These are phyloP conservation scores for Cyanodermella asteris DNA, from an alignment of 2,329 filamentous ascomycete species.

Conservation along the genomic window DNA sequence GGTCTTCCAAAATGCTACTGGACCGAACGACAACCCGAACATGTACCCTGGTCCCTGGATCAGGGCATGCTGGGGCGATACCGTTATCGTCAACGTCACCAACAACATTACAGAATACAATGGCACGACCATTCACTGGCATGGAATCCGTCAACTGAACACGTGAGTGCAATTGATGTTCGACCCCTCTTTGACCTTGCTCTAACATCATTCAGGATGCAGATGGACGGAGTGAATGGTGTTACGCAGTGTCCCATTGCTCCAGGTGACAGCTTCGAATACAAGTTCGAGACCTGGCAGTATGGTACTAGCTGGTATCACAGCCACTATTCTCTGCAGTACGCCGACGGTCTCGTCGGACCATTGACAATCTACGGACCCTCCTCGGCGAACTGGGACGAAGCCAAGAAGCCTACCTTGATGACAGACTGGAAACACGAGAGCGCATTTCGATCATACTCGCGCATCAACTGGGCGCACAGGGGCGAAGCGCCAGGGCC, in stretches of 20 bases:
- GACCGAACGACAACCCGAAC: too few species aligned
- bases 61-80: slow-evolving; percentile 6
- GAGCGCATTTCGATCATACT: slow-evolving; percentile 4
- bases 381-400: slow-evolving; percentile 11
- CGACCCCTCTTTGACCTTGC: too few species aligned
- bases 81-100: slow-evolving; percentile 3
- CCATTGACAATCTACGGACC: slow-evolving; percentile 19
- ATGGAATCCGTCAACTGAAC: slow-evolving; percentile 15
- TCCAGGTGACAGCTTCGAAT: slow-evolving; percentile 12
- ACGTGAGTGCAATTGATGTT: slow-evolving; percentile 14
- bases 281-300: slow-evolving; percentile 15
- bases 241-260: slow-evolving; percentile 16
- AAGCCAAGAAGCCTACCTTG: slow-evolving; percentile 15
- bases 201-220: too few species aligned
- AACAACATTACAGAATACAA: slow-evolving; percentile 4
- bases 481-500: neutral
- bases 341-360: slow-evolving; percentile 11
- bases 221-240: slow-evolving; percentile 6
- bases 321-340: slow-evolving; percentile 15
- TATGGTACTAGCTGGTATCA: slow-evolving; percentile 14
- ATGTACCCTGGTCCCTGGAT: slow-evolving; percentile 1
- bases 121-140: slow-evolving; percentile 12
- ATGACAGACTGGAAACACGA: slow-evolving; percentile 14
- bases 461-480: too few species aligned
- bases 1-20: too few species aligned